Evolutionary conservation across 2,329 filamentous ascomycete genomes (phyloP), one percentile per base, ranked within the genome.

Genomic region (Chrysosporium keratinophilum): DNA sequence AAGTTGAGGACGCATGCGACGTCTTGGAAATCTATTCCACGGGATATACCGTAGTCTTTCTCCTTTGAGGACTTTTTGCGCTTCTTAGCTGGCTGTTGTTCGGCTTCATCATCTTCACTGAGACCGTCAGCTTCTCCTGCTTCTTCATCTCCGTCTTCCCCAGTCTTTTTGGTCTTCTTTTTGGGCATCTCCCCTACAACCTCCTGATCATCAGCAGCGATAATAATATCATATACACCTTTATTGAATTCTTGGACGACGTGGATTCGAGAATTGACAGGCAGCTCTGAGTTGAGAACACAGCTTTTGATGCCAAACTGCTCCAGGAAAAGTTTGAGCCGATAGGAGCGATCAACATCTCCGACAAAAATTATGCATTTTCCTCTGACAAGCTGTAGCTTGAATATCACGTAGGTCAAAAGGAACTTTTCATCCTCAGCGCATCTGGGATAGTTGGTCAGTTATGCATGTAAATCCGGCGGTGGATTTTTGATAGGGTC

Each of bases 351-450:
- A 70, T 96, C 90, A 52, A 95, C 85, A 61, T 95, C 88, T 28
- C 82, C 84, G 5, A 95, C 89, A 60, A 89, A 89, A 45, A 88
- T 79, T 49, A 88, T 85, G 55, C 85, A 86, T 69, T 97, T 97
- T 59, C 93, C 93, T 68, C 91, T 95, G 65, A 98, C 85, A 50
- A 97, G 75, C 67, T 93, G 87, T 11, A 97, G 78, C 74, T 95
- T 95, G 75, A 96, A 95, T 65, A 97, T 91, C 56, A 95, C 86
- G 64, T 95, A 97, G 15, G 85, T 82, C 42, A 98, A 73, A 37
- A 98, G 73, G 64, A 97, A 98, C 67, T 98, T 98, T 64, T 97
- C 93, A 60, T 97, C 91, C 71, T 98, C 93, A n/a, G 81, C 88
- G 61, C 89, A 95, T 66, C 81, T 85, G 52, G 33, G 17, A 43